Percentiles rank a stretch among this genome's conserved stretches.
These are phyloP conservation scores for Cladophialophora yegresii DNA, from an alignment of 2,329 filamentous ascomycete species.

Conservation along the genomic window DNA sequence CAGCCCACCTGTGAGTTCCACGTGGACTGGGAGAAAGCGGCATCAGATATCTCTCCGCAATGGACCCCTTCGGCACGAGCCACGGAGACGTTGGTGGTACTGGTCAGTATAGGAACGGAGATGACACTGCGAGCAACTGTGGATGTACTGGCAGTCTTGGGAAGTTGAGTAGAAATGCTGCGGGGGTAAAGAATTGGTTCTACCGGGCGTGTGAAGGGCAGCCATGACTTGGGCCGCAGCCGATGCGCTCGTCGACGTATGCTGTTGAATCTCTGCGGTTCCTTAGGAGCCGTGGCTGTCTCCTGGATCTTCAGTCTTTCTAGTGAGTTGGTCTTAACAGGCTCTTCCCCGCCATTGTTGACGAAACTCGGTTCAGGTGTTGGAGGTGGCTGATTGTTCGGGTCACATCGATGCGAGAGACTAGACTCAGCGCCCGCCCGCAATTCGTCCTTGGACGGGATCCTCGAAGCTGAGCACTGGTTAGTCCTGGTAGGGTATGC, in stretches of 20 bases:
- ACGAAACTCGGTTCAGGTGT: conserved; percentile 17
- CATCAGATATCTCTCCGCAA: conserved; percentile 29
- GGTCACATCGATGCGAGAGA: conserved; percentile 33
- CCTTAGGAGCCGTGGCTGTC: neutral
- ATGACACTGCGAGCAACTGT: conserved; percentile 35
- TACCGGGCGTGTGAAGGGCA: conserved; percentile 25
- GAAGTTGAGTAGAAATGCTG: conserved; percentile 30
- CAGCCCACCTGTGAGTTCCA: conserved; percentile 23
- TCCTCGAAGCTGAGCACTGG: conserved; percentile 20
- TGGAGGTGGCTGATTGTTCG: conserved; percentile 28
- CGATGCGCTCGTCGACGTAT: conserved; percentile 16
- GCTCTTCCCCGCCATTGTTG: neutral
- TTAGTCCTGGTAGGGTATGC: conserved; percentile 12
- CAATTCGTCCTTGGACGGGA: conserved; percentile 29
- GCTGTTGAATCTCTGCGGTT: conserved; percentile 5
- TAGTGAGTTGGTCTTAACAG: conserved; percentile 8
- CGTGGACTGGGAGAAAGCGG: conserved; percentile 20
- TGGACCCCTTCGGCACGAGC: conserved; percentile 34
- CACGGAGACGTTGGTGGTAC: conserved; percentile 35
- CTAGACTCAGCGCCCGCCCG: conserved; percentile 26
- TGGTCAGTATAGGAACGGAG: conserved; percentile 35
- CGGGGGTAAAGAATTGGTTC: conserved; percentile 16
- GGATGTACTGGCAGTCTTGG: conserved; percentile 31
- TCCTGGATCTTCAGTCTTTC: conserved; percentile 5
- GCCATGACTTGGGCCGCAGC: conserved; percentile 35